Evolutionary conservation across 495 filamentous ascomycete species (phyloP), one percentile per base, ranked within the genome.

Genomic region (Penicillium subrubescens): DNA sequence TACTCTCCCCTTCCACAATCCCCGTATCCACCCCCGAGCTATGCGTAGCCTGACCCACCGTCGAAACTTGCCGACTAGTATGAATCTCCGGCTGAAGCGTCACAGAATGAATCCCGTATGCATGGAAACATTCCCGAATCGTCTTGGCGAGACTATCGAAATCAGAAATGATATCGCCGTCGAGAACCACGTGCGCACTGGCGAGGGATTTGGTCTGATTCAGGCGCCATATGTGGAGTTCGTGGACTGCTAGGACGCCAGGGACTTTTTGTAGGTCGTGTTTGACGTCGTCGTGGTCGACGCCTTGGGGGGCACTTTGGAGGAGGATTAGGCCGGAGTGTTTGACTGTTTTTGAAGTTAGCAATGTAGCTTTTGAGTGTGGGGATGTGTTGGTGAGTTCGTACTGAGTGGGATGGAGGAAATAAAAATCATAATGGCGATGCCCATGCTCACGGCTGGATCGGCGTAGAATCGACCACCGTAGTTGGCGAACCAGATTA

Each of bases 241-340:
- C 80, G 61, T 83, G 80, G 11, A 83, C 69, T 27, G 72, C 65
- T 0, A 67, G 35, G 15, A 84, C 70, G 8, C 79, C 79, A 1
- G 73, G 72, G 33, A 83, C 76, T 67, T 74, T 61, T 69, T 81
- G 73, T 0, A 83, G 62, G 61, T 96, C 93, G 59, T 89, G 84
- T 63, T 89, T 87, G 70, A 96, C 88, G 60, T 94, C 88, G 56
- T 88, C 85, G 52, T 90, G 79, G 41, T 87, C 83, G 67, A 96
- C 87, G 43, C 89, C 88, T 21, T 86, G 84, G 0, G 92, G 92
- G 0, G 90, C 92, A 29, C 90, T 91, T 75, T 96, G 89, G 0
- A 96, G 86, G 8, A 96, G 84, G 48, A 96, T 92, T 2, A 54
- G 43, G 7, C 81, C 77, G 25, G 68, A 67, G 25, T 70, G 67